Evolutionary conservation across 495 filamentous ascomycete genomes (phyloP).

Genomic region (Hyaloscypha variabilis): DNA sequence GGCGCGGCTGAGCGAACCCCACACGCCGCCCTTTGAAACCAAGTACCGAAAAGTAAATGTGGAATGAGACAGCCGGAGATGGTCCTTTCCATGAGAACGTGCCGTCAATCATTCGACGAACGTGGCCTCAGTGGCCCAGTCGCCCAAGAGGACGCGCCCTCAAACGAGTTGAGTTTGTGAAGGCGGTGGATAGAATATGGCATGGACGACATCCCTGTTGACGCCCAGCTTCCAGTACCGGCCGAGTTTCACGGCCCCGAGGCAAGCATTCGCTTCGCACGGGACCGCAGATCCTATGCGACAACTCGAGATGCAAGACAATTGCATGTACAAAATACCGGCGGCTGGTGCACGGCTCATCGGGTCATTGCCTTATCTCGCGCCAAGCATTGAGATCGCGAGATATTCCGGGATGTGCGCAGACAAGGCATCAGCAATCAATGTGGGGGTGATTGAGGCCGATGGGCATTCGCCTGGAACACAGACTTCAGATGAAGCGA

Average conservation of each 20-base stretch:
- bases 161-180: constrained; percentile 27
- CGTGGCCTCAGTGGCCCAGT: constrained; percentile 12
- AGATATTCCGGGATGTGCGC: not conserved
- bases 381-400: not conserved
- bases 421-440: not conserved
- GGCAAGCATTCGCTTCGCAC: constrained; percentile 28
- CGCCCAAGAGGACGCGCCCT: constrained; percentile 4
- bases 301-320: constrained; percentile 11
- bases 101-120: constrained; percentile 14
- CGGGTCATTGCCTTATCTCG: constrained; percentile 1
- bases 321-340: constrained; percentile 1
- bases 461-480: constrained; percentile 3
- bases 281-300: constrained; percentile 18
- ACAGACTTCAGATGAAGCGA: constrained; percentile 18
- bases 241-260: constrained; percentile 15
- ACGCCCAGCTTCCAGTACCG: not conserved
- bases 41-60: constrained; percentile 9
- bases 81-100: constrained; percentile 9
- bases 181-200: constrained; percentile 2
- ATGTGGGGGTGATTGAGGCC: not conserved
- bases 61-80: constrained; percentile 18
- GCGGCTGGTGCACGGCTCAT: not conserved
- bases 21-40: constrained; percentile 21
- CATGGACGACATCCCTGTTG: constrained; percentile 12
- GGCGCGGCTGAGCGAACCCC: not conserved